Conservation (phyloP, 139 green algal species). For the Cymbomonas tetramitiformis region DNA sequence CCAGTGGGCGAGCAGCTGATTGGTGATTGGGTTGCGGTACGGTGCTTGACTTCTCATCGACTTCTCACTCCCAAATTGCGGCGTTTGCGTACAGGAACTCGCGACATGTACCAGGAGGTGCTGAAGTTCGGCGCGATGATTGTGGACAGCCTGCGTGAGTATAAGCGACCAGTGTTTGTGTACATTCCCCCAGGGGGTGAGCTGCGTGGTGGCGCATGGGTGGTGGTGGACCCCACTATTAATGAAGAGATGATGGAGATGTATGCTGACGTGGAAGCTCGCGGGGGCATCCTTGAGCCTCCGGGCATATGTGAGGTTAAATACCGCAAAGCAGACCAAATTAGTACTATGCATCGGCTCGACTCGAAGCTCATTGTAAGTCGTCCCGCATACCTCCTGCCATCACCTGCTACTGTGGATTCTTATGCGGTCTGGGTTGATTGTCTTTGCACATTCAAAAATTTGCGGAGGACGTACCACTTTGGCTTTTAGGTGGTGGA, state of each 20-base stretch:
- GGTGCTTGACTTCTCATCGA: too few relatives aligned
- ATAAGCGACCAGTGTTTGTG: conserved; percentile 78
- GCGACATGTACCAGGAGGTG: conserved; percentile 94
- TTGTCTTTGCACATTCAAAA: not conserved
- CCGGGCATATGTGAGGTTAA: conserved; percentile 98
- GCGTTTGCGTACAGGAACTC: too few relatives aligned
- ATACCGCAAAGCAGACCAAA: conserved; percentile 64
- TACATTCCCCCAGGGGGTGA: conserved; percentile 85
- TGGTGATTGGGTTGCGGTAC: too few relatives aligned
- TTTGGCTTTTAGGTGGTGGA: not conserved
- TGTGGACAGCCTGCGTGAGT: conserved; percentile 80
- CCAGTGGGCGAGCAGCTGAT: too few relatives aligned
- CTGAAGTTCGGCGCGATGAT: conserved; percentile 89
- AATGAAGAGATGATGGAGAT: conserved; percentile 53
- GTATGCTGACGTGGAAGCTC: conserved; percentile 35
- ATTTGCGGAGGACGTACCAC: not conserved
- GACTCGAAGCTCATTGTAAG: conserved; percentile 47
- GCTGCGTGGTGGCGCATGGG: conserved; percentile 91
- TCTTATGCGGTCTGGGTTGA: not conserved
- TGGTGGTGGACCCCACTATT: conserved; percentile 90
- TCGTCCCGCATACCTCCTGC: conserved; percentile 1
- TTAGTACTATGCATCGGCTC: conserved; percentile 71
- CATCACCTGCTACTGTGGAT: conserved; percentile 16
- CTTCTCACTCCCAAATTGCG: too few relatives aligned
- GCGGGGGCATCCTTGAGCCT: conserved; percentile 86